These are phyloP conservation scores for Aspergillus niger DNA, from an alignment of 2,329 filamentous ascomycete species.

Conservation along the genomic window DNA sequence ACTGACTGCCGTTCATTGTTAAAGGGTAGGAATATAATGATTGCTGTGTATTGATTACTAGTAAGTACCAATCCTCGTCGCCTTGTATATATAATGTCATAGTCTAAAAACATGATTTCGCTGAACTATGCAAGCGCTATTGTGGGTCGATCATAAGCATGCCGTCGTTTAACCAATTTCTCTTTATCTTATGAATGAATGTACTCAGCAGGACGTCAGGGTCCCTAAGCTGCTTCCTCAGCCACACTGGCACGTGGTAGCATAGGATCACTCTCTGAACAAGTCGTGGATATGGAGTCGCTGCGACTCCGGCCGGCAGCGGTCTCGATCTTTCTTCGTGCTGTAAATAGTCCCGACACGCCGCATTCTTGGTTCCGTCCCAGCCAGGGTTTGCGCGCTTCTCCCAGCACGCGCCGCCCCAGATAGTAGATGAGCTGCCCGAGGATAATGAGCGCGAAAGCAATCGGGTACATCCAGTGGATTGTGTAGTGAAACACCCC, in stretches of 20 bases:
- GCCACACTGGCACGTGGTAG: not conserved
- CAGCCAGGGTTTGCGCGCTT: conserved; percentile 83
- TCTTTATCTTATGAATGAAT: too few relatives aligned
- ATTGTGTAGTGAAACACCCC: conserved; percentile 78
- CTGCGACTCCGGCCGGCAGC: conserved; percentile 5
- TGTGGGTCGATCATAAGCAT: not conserved
- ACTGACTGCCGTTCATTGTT: too few relatives aligned
- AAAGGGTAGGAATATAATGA: too few relatives aligned
- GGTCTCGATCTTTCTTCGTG: conserved; percentile 68
- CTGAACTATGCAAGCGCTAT: too few relatives aligned
- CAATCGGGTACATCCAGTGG: conserved; percentile 91
- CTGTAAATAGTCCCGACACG: conserved; percentile 78
- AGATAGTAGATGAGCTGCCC: conserved; percentile 88
- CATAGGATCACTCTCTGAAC: not conserved
- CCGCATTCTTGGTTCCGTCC: conserved; percentile 82
- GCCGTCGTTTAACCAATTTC: not conserved
- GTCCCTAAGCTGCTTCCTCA: not conserved
- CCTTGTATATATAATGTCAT: too few relatives aligned
- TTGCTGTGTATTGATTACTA: too few relatives aligned
- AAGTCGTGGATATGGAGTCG: not conserved
- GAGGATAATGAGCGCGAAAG: conserved; percentile 87
- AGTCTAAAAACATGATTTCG: too few relatives aligned
- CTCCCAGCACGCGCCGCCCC: conserved; percentile 60
- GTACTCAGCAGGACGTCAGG: not conserved
- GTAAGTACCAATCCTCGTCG: too few relatives aligned